Evolutionary conservation across 129 eudicot species (phyloP), one percentile per base, ranked within the genome.

Genomic region (Pseudognaphalium luteoalbum): DNA sequence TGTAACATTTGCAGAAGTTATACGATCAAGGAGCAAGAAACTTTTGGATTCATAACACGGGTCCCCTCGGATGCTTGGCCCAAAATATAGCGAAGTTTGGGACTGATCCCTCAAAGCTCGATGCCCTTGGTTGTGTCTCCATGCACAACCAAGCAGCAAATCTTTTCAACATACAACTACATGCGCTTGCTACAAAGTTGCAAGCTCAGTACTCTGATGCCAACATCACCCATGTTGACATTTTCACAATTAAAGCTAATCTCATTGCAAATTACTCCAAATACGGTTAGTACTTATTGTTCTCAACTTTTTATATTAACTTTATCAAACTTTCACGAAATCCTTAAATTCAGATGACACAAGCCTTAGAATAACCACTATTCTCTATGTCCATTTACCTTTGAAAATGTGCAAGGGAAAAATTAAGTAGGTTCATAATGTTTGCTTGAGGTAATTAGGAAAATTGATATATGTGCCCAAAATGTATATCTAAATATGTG

Each of bases 1-100:
- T 5, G 41, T 82, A 7, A 29, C 64, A 28, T 71, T 21, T 72
- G 19, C 85, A 93, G 98, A 75, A 74, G 64, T 79, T 93, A 66
- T 90, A 93, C 19, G 90, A 88, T 41, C 74, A 84, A 72, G 96
- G 97, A 51, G 98, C 86, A 47, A 87, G 91, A 77, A 86, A 81
- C 57, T 90, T 88, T 68, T 93, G 98, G 98, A 86, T 93, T 73
- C 98, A 93, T 76, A 93, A 88, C 82, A 91, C 96, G 0, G 98
- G 98, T 17, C 98, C 97, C 1, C 86, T 93, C 4, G 97, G 98
- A 5, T 93, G 98, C 81, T 74, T 93, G 76, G 75, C 97, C 9
- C 92, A 88, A 69, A 87, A 87, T 66, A 84, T 93, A 29, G 97
- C 84, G 4, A 87, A 78, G 72, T 90, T 93, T 73, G 97, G 98